Evolutionary conservation across 1,284 basidiomycete genomes (phyloP).

Genomic region (Moesziomyces globuligerus): DNA sequence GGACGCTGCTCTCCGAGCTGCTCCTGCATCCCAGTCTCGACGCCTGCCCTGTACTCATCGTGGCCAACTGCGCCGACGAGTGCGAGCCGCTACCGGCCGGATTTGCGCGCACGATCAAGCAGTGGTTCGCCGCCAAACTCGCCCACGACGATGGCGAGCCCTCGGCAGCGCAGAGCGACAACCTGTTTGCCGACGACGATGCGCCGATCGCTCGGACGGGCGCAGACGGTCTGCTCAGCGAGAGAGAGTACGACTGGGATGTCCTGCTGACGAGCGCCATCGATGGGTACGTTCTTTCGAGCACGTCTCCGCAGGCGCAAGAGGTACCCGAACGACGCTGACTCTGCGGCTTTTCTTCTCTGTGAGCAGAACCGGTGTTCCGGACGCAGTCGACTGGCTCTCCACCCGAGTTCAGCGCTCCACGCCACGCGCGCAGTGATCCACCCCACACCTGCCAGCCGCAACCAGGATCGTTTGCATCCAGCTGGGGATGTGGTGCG

Average conservation of each 20-base stretch:
- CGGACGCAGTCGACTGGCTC: conserved; percentile 41
- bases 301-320: too few species aligned
- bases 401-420: conserved; percentile 22
- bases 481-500: too few species aligned
- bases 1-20: conserved; percentile 34
- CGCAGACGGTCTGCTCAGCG: too few species aligned
- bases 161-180: background rate
- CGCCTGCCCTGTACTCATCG: conserved; percentile 27
- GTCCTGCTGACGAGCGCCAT: conserved; percentile 31
- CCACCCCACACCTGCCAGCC: too few species aligned
- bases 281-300: conserved; percentile 24
- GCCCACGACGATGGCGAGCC: conserved; percentile 19
- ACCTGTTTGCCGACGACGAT: conserved; percentile 38
- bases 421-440: background rate
- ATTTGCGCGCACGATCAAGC: conserved; percentile 17
- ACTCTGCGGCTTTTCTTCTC: too few species aligned
- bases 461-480: too few species aligned
- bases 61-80: conserved; percentile 35
- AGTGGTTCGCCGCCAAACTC: conserved; percentile 33
- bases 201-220: too few species aligned
- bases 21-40: conserved; percentile 40
- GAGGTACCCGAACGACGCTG: too few species aligned
- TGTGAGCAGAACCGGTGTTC: conserved; percentile 23
- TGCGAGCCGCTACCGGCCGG: conserved; percentile 24
- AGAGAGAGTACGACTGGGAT: conserved; percentile 42